phyloP scores from a whole-genome alignment of 2,329 filamentous ascomycete genomes.

The Aspergillus sp. region DNA sequence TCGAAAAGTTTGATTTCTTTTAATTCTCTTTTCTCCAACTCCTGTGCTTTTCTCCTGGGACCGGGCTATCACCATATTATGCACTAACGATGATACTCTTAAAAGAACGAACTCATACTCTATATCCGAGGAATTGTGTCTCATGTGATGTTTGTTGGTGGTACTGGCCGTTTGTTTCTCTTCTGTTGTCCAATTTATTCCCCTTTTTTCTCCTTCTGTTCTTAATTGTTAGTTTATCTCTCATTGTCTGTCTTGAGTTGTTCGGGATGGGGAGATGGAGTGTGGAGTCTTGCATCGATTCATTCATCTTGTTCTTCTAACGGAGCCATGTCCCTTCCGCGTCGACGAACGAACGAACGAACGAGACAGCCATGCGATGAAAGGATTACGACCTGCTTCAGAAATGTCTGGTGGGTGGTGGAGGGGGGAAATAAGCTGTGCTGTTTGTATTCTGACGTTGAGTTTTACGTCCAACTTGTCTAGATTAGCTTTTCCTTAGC shows the following conservation, averaged over 20 bases:
- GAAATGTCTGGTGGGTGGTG: too few species aligned
- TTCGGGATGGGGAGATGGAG: constrained; percentile 16
- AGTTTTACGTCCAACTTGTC: background rate
- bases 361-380: constrained; percentile 15
- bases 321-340: constrained; percentile 16
- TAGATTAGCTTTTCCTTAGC: background rate
- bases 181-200: background rate
- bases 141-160: background rate
- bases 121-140: background rate
- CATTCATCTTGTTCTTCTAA: constrained; percentile 15
- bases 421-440: too few species aligned
- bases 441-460: background rate
- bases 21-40: constrained; percentile 11
- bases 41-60: constrained; percentile 17
- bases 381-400: constrained; percentile 9
- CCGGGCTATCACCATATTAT: constrained; percentile 26
- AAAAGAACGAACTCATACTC: too few species aligned
- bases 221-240: constrained; percentile 8
- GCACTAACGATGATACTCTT: constrained; percentile 14
- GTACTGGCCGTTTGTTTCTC: background rate
- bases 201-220: constrained; percentile 6
- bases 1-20: constrained; percentile 28
- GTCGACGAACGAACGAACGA: constrained; percentile 6
- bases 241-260: constrained; percentile 13
- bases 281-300: constrained; percentile 13